Conservation (phyloP, 73 alveolate species). For the Paramecium pentaurelia region DNA sequence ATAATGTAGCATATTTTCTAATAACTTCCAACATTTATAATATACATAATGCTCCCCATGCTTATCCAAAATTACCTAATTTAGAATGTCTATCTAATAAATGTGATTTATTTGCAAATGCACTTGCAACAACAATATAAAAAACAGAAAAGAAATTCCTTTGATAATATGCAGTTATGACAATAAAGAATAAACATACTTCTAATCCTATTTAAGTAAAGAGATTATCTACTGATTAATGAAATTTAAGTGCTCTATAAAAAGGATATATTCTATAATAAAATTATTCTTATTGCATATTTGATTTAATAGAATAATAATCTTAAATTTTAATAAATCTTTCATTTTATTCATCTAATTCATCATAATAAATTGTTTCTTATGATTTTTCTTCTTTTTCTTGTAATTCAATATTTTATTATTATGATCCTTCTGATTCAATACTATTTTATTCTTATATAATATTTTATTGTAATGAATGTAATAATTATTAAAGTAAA, state of each 20-base stretch:
- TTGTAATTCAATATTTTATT: not conserved
- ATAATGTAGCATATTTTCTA: conserved; percentile 37
- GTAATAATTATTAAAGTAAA: not conserved
- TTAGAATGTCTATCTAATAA: not conserved
- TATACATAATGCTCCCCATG: conserved; percentile 40
- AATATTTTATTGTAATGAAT: not conserved
- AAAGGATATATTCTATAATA: not conserved
- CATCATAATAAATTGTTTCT: not conserved
- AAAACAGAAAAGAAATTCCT: conserved; percentile 52
- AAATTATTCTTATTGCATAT: not conserved
- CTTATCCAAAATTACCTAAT: not conserved
- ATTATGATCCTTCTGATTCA: not conserved
- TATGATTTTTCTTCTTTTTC: not conserved
- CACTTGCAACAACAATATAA: conserved; percentile 40
- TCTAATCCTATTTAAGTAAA: conserved; percentile 53
- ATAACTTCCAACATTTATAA: conserved; percentile 44
- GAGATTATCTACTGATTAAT: not conserved
- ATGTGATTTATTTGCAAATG: conserved; percentile 39
- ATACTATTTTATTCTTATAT: not conserved
- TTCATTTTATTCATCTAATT: not conserved
- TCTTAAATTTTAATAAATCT: not conserved
- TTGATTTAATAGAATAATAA: not conserved
- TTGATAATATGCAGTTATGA: conserved; percentile 49
- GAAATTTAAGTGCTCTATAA: not conserved
- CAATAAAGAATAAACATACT: conserved; percentile 20